These are phyloP conservation scores for Penicillium fimorum DNA, from an alignment of 495 filamentous ascomycete species.

Conservation along the genomic window DNA sequence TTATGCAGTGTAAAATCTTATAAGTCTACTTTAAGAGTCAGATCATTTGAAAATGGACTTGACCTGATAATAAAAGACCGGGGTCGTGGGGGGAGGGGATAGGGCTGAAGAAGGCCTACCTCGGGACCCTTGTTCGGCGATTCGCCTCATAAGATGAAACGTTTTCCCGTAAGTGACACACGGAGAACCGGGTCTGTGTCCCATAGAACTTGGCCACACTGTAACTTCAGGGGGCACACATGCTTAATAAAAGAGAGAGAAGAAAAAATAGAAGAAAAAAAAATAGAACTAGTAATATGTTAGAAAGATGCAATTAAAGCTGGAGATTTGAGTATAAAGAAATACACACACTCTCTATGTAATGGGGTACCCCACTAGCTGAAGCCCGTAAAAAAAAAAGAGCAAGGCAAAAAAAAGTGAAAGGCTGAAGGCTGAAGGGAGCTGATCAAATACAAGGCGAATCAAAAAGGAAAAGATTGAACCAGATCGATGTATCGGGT, in stretches of 20 bases:
- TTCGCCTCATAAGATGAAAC: conserved; percentile 35
- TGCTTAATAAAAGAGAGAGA: conserved; percentile 21
- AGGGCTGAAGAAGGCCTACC: conserved; percentile 28
- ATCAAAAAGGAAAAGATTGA: background rate
- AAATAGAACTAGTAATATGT: background rate
- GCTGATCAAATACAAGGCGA: conserved; percentile 1
- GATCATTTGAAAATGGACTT: conserved; percentile 16
- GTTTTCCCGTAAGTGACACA: conserved; percentile 33
- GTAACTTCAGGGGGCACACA: conserved; percentile 36
- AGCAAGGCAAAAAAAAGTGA: background rate
- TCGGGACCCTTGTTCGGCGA: conserved; percentile 28
- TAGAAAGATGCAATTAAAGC: background rate
- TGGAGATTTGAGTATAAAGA: conserved; percentile 1
- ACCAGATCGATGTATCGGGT: conserved; percentile 3
- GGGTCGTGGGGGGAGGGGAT: conserved; percentile 12
- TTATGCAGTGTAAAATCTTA: conserved; percentile 15
- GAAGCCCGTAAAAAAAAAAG: background rate
- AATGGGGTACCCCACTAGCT: background rate
- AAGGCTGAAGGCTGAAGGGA: conserved; percentile 3
- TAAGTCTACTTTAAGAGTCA: conserved; percentile 22
- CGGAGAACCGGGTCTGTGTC: conserved; percentile 33
- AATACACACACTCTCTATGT: background rate
- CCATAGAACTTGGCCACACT: conserved; percentile 34
- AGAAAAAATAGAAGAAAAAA: conserved; percentile 4
- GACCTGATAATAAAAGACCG: conserved; percentile 10